These are phyloP conservation scores for Suhomyces bribrorum DNA, from an alignment of 1,139 yeast genomes.

Conservation along the genomic window DNA sequence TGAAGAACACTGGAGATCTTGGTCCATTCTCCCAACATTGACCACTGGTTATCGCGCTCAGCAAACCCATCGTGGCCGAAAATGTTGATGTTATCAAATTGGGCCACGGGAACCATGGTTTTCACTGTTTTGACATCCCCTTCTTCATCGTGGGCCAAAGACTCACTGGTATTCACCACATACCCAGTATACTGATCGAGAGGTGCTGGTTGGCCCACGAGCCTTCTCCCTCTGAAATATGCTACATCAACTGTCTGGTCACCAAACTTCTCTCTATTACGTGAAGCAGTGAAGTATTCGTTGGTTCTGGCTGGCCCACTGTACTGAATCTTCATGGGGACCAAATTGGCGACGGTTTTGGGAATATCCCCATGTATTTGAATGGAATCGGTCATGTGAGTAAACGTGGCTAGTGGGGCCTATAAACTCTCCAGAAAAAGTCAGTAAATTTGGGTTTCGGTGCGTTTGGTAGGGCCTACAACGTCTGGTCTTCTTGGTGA, in stretches of 20 bases:
- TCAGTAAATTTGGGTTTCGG: too few species aligned
- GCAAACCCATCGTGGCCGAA: slow-evolving; percentile 45
- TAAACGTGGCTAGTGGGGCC: too few species aligned
- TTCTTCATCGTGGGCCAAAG: slow-evolving; percentile 20
- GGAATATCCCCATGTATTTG: slow-evolving; percentile 12
- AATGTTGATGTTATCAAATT: slow-evolving; percentile 30
- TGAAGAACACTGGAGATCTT: slow-evolving; percentile 36
- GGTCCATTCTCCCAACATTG: slow-evolving; percentile 37
- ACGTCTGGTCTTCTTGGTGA: too few species aligned
- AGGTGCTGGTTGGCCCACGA: slow-evolving; percentile 31
- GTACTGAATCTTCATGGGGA: slow-evolving; percentile 44
- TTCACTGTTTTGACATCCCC: slow-evolving; percentile 27
- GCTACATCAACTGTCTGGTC: slow-evolving; percentile 26
- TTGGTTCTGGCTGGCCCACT: slow-evolving; percentile 41
- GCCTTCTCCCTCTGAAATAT: slow-evolving; percentile 43
- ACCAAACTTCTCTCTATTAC: slow-evolving; percentile 20
- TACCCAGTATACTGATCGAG: slow-evolving; percentile 31
- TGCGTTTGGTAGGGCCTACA: too few species aligned
- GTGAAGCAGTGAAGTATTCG: slow-evolving; percentile 40
- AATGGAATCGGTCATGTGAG: too few species aligned
- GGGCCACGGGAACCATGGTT: slow-evolving; percentile 33
- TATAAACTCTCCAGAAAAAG: too few species aligned
- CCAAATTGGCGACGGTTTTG: slow-evolving; percentile 30
- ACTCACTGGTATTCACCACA: slow-evolving; percentile 33
- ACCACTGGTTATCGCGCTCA: slow-evolving; percentile 35